Evolutionary conservation across 2,329 filamentous ascomycete genomes (phyloP).

Genomic region (Cadophora gregata): DNA sequence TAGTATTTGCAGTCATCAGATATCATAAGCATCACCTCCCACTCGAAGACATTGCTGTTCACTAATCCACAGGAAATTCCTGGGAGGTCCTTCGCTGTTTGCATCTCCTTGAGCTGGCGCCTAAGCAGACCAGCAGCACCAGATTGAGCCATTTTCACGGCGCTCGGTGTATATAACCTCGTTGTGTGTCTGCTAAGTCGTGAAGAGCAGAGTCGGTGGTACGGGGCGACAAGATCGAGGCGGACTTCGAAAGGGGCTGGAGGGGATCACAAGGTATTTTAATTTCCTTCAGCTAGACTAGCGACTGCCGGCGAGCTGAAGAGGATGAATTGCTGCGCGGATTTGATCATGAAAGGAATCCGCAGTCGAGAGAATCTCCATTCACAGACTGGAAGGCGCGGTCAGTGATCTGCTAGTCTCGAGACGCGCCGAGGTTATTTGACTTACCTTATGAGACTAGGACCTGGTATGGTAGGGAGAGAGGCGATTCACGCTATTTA

Average conservation of each 20-base stretch:
- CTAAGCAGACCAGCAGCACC: conserved; percentile 73
- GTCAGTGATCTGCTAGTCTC: background rate
- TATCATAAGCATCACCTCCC: conserved; percentile 99
- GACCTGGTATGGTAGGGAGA: background rate
- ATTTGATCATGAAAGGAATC: background rate
- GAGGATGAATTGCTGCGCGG: background rate
- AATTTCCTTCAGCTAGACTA: background rate
- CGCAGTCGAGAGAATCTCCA: background rate
- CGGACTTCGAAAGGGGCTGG: background rate
- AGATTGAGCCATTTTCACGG: conserved; percentile 32
- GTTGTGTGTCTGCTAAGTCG: background rate
- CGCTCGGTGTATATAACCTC: background rate
- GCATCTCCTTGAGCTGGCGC: conserved; percentile 93
- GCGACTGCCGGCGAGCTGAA: background rate
- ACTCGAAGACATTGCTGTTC: conserved; percentile 90
- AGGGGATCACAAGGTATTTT: background rate
- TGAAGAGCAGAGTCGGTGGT: background rate
- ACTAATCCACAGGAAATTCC: conserved; percentile 93
- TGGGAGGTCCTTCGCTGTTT: conserved; percentile 86
- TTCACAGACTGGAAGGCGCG: conserved; percentile 3
- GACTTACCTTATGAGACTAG: background rate
- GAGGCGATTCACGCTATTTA: background rate
- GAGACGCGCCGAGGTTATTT: background rate
- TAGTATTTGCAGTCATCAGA: conserved; percentile 81
- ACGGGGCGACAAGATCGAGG: background rate